Base-by-base conservation (phyloP, 805 yeast genomes). In the Pichia deserticola region DNA sequence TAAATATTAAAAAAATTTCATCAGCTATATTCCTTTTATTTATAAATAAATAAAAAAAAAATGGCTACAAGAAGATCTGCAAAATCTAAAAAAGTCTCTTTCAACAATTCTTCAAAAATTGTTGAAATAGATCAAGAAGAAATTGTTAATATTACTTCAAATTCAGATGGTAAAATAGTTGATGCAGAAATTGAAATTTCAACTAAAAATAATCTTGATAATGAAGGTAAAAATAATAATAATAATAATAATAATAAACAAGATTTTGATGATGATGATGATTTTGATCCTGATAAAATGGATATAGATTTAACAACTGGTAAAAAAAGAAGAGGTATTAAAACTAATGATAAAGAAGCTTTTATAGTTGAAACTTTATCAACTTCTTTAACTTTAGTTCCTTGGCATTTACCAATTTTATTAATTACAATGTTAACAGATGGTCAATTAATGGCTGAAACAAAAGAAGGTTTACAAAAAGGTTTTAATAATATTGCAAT, bases 371-470 rank as follows among this genome's bases (percentile, higher is more conserved):
- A 34, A 11, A 34, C 53, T 8, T n/a, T 54, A 6, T 11, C 50
- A 20, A 41, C 54, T 12, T 52, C 65, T 1, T 15, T 56, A 3
- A 29, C 50, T 15, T 46, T 60, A 4, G 44, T 69, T 5, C 74
- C 74, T 20, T 64, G 54, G 50, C 74, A 70, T 45, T 50, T 59
- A 10, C 52, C 61, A 1, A 36, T 59, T 5, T 49, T 66, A 28
- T 42, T 60, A 7, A 54, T 55, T 30, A 42, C 69, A 1, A 49
- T 63, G 3, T 63, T 74, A 45, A 41, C 64, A 7, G 62, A 65
- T 37, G 72, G 65, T 44, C 60, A 61, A 32, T 55, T 73, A 11
- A 58, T 68, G 5, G 47, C 51, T 7, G 64, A 63, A 41, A 62
- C 68, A 8, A 36, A 35, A 28, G 40, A 42, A n/a, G 44, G 51